Base-by-base conservation (phyloP, 2,329 filamentous ascomycete genomes). In the Capronia coronata region DNA sequence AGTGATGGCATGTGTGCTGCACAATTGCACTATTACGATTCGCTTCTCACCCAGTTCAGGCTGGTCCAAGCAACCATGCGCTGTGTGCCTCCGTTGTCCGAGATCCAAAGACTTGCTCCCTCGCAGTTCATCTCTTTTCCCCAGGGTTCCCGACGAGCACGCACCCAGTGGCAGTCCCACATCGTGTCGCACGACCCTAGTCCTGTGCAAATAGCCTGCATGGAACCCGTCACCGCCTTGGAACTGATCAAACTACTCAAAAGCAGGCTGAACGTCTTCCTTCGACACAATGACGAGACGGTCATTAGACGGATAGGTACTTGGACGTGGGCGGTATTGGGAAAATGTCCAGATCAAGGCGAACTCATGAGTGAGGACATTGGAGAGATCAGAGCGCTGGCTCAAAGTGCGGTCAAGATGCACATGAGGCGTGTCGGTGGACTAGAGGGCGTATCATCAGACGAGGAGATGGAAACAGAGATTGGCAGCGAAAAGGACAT, bases 311-410 rank as follows among this genome's bases (percentile, higher is more conserved):
- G 82, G 41, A 81, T 86, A 3, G 89, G 87, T 52, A 76, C 81
- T 13, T 97, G 91, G 91, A 72, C 87, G 2, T 96, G 89, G 90
- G 82, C 84, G 0, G 67, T 95, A 49, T 72, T 96, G 38, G 87
- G 86, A 2, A 78, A 82, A 49, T 75, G 91, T 51, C 83, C 86
- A 0, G 85, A 87, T 29, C 71, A 80, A 8, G 88, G 88, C 1
- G 82, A 86, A 65, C 71, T 96, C 64, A 79, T 80, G 53, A 84
- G 87, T 55, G 78, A 81, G 37, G 85, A 93, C 62, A 79, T 94
- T 25, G 83, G 82, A 3, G 80, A 82, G 61, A 72, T 96, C 22
- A 76, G 91, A 43, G 87, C 93, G 50, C 66, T 97, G 27, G 89
- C 86, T 0, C 87, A 88, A 67, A 78, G 82, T 56, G 88, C 88